Conservation (phyloP, 164 flowering plant species). For the Aristolochia contorta region DNA sequence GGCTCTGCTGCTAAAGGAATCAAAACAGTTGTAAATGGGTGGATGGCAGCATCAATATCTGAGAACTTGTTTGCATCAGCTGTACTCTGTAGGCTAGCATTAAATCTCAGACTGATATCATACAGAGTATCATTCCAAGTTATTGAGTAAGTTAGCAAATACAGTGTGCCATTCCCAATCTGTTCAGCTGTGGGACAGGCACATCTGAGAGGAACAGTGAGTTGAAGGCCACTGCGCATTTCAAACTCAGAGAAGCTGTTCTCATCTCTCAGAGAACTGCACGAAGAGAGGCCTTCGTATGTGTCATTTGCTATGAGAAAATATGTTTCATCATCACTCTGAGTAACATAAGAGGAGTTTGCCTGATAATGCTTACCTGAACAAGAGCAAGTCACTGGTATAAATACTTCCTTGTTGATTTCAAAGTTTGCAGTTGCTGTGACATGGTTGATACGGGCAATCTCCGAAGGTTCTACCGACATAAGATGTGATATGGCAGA, state of each 20-base stretch:
- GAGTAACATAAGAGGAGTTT: constrained; percentile 35
- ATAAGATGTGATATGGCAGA: constrained; percentile 32
- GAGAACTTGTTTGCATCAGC: constrained; percentile 39
- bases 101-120: constrained; percentile 24
- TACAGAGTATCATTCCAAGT: constrained; percentile 21
- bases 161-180: constrained; percentile 26
- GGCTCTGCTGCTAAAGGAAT: constrained; percentile 40
- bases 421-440: constrained; percentile 26
- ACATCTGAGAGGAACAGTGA: constrained; percentile 51
- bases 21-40: constrained; percentile 37
- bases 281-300: constrained; percentile 58
- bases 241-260: constrained; percentile 20
- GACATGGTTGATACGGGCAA: constrained; percentile 36
- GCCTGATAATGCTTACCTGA: constrained; percentile 37
- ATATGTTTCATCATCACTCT: constrained; percentile 26
- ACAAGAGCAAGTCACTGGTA: constrained; percentile 60
- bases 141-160: constrained; percentile 37
- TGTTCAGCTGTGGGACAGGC: constrained; percentile 59
- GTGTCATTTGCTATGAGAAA: constrained; percentile 42
- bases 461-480: constrained; percentile 12
- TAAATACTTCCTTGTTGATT: constrained; percentile 22
- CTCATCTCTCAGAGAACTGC: constrained; percentile 41
- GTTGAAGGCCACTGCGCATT: constrained; percentile 12
- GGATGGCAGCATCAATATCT: constrained; percentile 12
- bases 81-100: constrained; percentile 18